phyloP scores from a whole-genome alignment of 192 early-diverging fungal genomes.

The Thamnidium elegans region DNA sequence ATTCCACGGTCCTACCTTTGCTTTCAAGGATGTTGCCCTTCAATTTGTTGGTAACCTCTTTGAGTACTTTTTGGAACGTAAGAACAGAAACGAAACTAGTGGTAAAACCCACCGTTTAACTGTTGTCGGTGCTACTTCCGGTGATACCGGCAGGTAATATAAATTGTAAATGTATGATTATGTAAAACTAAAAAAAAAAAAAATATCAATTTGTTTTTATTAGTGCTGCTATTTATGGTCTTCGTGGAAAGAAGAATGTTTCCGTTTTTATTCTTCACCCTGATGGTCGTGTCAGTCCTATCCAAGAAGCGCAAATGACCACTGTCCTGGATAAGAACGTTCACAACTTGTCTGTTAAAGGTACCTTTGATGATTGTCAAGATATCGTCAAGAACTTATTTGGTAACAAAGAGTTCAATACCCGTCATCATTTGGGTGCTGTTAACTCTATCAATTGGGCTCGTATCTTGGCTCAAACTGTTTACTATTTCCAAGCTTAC shows the following conservation, averaged over 20 bases:
- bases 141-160: conserved; percentile 86
- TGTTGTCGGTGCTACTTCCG: conserved; percentile 93
- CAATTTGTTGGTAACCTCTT: conserved; percentile 97
- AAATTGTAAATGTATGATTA: not conserved
- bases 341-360: conserved; percentile 87
- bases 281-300: conserved; percentile 81
- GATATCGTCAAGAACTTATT: conserved; percentile 93
- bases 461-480: conserved; percentile 91
- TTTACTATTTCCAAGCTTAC: conserved; percentile 95
- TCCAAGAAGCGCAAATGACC: conserved; percentile 99
- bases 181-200: not conserved
- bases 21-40: conserved; percentile 97
- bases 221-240: conserved; percentile 96
- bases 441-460: conserved; percentile 99
- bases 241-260: conserved; percentile 90
- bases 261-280: conserved; percentile 94
- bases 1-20: conserved; percentile 96
- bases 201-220: conserved; percentile 14
- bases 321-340: conserved; percentile 91
- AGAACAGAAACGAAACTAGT: conserved; percentile 51
- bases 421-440: conserved; percentile 79
- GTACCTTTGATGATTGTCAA: conserved; percentile 98
- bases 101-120: conserved; percentile 63
- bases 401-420: conserved; percentile 70
- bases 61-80: conserved; percentile 91